Evolutionary conservation across 768 basidiomycete genomes (phyloP).

Genomic region (Suillus luteus): DNA sequence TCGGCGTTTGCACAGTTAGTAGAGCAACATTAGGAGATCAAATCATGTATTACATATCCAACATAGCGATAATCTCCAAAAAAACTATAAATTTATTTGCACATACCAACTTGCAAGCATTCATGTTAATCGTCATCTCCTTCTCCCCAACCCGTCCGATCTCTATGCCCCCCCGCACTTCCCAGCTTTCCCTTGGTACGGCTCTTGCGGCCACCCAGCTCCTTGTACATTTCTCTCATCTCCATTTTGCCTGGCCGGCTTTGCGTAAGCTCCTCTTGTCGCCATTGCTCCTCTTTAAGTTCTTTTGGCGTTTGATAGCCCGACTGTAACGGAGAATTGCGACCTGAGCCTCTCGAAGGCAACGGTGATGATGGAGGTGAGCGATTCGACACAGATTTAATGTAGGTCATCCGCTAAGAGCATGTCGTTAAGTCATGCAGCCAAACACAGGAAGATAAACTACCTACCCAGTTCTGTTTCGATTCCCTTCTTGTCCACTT

Average conservation of each 20-base stretch:
- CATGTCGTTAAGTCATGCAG: slow-evolving; percentile 11
- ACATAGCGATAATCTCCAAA: slow-evolving; percentile 2
- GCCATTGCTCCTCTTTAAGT: slow-evolving; percentile 74
- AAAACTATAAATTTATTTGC: neutral
- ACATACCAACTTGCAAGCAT: neutral
- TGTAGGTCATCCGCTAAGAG: slow-evolving; percentile 51
- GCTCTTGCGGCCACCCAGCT: slow-evolving; percentile 82
- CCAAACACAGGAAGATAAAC: slow-evolving; percentile 9
- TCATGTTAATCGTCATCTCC: slow-evolving; percentile 26
- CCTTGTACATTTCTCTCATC: slow-evolving; percentile 92
- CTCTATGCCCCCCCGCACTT: slow-evolving; percentile 59
- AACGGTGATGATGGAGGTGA: slow-evolving; percentile 39
- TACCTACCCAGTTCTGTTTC: slow-evolving; percentile 85
- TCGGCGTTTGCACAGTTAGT: slow-evolving; percentile 45
- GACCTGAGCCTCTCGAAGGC: slow-evolving; percentile 47
- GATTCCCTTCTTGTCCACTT: slow-evolving; percentile 94
- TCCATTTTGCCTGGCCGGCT: slow-evolving; percentile 71
- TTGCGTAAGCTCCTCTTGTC: slow-evolving; percentile 50
- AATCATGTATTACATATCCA: neutral
- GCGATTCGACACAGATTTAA: slow-evolving; percentile 43
- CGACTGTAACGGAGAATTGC: slow-evolving; percentile 48
- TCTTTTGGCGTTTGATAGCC: slow-evolving; percentile 83
- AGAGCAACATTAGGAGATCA: slow-evolving; percentile 7
- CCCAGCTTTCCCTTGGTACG: slow-evolving; percentile 76
- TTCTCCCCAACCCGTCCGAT: slow-evolving; percentile 77